phyloP scores from a whole-genome alignment of 306 rosid species.

The Boehmeria nivea region DNA sequence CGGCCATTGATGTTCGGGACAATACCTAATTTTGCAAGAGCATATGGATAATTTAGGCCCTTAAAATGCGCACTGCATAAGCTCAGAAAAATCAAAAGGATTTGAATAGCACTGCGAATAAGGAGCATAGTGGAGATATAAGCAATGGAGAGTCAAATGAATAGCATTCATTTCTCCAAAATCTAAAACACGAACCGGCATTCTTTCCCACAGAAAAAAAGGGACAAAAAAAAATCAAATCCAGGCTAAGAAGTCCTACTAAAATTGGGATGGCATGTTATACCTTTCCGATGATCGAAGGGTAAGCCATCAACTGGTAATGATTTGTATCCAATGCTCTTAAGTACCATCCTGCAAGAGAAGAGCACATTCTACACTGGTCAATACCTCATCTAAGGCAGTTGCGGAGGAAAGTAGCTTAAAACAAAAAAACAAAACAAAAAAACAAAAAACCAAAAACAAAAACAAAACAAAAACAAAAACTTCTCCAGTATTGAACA shows the following conservation, averaged over 20 bases:
- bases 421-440: no score
- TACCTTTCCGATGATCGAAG: conserved; percentile 78
- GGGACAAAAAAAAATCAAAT: not conserved
- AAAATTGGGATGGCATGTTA: not conserved
- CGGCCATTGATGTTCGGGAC: conserved; percentile 80
- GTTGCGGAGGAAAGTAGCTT: no score
- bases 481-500: no score
- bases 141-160: no score
- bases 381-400: no score
- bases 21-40: conserved; percentile 37
- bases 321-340: conserved; percentile 96
- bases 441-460: no score
- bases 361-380: conserved; percentile 10
- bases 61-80: not conserved
- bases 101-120: no score
- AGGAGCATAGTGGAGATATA: no score
- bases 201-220: not conserved
- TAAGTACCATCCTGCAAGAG: conserved; percentile 62
- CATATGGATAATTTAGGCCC: not conserved
- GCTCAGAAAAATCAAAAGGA: no score
- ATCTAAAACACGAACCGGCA: conserved; percentile 1
- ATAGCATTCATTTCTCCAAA: no score
- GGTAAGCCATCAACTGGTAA: conserved; percentile 76
- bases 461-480: no score
- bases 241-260: not conserved